Conservation (phyloP, 805 yeast species). For the Yarrowia yakushimensis region DNA sequence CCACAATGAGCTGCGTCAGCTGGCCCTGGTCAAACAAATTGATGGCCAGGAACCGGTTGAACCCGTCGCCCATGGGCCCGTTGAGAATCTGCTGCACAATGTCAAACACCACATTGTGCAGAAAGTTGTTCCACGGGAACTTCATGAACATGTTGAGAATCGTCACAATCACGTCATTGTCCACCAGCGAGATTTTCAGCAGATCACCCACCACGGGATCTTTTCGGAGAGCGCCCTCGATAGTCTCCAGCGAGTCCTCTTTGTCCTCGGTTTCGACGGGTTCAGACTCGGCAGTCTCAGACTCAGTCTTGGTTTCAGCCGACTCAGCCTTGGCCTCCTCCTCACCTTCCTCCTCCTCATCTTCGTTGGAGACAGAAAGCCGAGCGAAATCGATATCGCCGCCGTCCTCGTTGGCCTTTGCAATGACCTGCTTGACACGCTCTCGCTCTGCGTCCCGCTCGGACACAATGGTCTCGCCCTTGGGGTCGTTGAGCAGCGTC, state of each 20-base stretch:
- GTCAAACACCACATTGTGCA: conserved; percentile 96
- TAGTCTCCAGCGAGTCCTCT: conserved; percentile 32
- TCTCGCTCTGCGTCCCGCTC: conserved; percentile 67
- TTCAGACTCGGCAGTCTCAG: background rate
- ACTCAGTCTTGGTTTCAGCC: background rate
- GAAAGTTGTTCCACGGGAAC: conserved; percentile 95
- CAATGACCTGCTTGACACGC: conserved; percentile 42
- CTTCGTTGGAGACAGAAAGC: conserved; percentile 34
- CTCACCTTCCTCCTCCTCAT: background rate
- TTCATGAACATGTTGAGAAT: conserved; percentile 73
- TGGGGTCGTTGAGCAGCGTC: conserved; percentile 78
- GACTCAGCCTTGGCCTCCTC: background rate
- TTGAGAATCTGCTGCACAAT: conserved; percentile 90
- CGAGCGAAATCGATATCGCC: conserved; percentile 26
- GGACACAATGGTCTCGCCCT: conserved; percentile 62
- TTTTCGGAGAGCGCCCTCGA: conserved; percentile 45
- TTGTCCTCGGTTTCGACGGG: conserved; percentile 30
- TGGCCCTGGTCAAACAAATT: conserved; percentile 66
- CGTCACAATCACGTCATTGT: conserved; percentile 62
- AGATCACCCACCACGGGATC: conserved; percentile 81
- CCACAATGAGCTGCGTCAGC: conserved; percentile 55
- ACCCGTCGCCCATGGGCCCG: conserved; percentile 81
- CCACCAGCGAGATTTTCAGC: conserved; percentile 76
- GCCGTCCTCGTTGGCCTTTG: conserved; percentile 31
- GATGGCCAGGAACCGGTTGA: conserved; percentile 69